These are phyloP conservation scores for Coemansia sp. DNA, from an alignment of 192 early-diverging fungal genomes.

Conservation along the genomic window DNA sequence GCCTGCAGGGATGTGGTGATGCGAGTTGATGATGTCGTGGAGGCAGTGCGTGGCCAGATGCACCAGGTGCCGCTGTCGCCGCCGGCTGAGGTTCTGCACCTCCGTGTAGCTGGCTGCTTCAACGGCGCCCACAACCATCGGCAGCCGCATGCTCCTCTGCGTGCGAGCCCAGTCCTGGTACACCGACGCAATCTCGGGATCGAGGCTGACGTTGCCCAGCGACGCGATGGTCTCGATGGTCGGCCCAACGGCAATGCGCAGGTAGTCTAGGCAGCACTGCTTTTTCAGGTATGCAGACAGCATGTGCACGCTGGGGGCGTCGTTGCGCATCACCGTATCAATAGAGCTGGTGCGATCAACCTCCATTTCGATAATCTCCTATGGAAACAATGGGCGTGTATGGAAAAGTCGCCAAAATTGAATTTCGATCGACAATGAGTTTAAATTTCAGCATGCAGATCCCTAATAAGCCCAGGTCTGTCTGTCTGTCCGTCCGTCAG, in stretches of 20 bases:
- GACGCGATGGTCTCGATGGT: slow-evolving; percentile 32
- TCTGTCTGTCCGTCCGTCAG: background rate
- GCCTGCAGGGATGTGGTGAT: slow-evolving; percentile 20
- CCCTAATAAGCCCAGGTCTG: background rate
- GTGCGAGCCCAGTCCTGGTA: slow-evolving; percentile 48
- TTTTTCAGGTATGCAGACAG: slow-evolving; percentile 34
- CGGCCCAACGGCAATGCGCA: slow-evolving; percentile 31
- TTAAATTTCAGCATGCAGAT: too few species aligned
- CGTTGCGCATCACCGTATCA: slow-evolving; percentile 46
- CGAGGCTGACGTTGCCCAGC: slow-evolving; percentile 32
- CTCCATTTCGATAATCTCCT: slow-evolving; percentile 40
- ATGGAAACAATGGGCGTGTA: slow-evolving; percentile 11
- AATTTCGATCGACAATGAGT: too few species aligned
- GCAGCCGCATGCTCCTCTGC: slow-evolving; percentile 8
- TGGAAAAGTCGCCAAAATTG: too few species aligned
- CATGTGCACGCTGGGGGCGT: slow-evolving; percentile 44
- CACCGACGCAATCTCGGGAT: slow-evolving; percentile 27
- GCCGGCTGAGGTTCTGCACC: slow-evolving; percentile 46
- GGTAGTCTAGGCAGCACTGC: slow-evolving; percentile 27
- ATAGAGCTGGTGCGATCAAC: slow-evolving; percentile 38
- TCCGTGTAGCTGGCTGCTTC: slow-evolving; percentile 46
- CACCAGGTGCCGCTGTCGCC: slow-evolving; percentile 31
- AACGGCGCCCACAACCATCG: slow-evolving; percentile 24
- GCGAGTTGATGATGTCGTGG: slow-evolving; percentile 28
- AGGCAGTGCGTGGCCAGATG: slow-evolving; percentile 39